A percentile compares a stretch with the other conserved stretches of the same genome.
Evolutionary conservation across 148 eudicot species (phyloP).

Genomic region (Camellia sinensis): DNA sequence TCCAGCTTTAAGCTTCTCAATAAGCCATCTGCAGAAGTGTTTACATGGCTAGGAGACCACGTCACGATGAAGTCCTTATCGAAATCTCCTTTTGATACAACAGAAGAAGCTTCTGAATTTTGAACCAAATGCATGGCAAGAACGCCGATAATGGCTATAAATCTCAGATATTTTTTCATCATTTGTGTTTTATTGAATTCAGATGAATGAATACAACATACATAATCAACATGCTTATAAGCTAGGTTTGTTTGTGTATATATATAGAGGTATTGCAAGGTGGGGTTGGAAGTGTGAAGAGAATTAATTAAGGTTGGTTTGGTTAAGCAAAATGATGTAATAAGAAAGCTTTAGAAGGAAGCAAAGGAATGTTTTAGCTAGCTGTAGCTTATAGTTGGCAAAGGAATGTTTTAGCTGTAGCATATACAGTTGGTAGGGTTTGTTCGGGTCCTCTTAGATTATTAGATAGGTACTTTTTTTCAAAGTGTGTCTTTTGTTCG

Average conservation of each 20-base stretch:
- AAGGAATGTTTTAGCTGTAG: constrained; percentile 27
- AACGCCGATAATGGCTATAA: constrained; percentile 12
- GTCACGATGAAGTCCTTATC: constrained; percentile 65
- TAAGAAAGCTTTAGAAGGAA: constrained; percentile 61
- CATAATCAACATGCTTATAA: too few relatives aligned
- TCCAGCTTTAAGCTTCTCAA: constrained; percentile 56
- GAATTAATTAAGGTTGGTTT: constrained; percentile 16
- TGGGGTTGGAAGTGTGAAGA: constrained; percentile 16
- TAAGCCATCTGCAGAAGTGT: constrained; percentile 66
- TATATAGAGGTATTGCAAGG: constrained; percentile 40
- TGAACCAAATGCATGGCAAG: neutral
- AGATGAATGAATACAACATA: too few relatives aligned
- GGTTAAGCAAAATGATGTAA: constrained; percentile 33
- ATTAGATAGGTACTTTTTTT: too few relatives aligned
- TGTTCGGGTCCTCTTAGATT: neutral
- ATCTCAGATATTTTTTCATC: too few relatives aligned
- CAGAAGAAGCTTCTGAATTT: constrained; percentile 43
- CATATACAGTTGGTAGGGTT: constrained; percentile 8
- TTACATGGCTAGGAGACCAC: constrained; percentile 74
- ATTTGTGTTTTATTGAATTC: too few relatives aligned
- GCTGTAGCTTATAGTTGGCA: constrained; percentile 24
- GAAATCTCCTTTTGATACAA: constrained; percentile 66
- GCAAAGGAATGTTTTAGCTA: constrained; percentile 36
- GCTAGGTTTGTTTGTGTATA: neutral
- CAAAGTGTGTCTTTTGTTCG: too few relatives aligned